A percentile compares a stretch with the other conserved stretches of the same genome.
phyloP scores from a whole-genome alignment of 768 basidiomycete genomes.

The Calocybe cyanea region DNA sequence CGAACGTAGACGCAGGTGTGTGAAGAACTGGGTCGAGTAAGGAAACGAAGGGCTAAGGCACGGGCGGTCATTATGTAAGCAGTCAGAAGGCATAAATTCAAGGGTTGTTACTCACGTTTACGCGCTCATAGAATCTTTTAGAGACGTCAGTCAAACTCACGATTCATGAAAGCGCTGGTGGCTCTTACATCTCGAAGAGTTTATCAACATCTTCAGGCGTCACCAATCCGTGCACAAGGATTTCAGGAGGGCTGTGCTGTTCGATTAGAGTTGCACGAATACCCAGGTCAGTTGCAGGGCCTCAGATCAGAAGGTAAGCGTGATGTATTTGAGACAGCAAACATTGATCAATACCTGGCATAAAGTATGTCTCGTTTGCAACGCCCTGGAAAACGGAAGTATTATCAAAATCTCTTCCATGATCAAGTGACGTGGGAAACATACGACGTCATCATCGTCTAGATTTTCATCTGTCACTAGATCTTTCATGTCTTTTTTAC shows the following conservation, averaged over 20 bases:
- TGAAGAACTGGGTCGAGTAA: constrained; percentile 80
- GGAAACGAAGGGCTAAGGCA: constrained; percentile 58
- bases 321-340: no score
- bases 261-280: constrained; percentile 72
- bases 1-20: constrained; percentile 73
- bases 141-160: constrained; percentile 3
- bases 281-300: constrained; percentile 67
- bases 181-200: constrained; percentile 74
- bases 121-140: constrained; percentile 61
- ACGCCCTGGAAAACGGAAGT: constrained; percentile 50
- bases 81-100: not conserved
- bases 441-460: constrained; percentile 64
- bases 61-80: not conserved
- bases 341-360: constrained; percentile 64
- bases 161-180: not conserved
- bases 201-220: constrained; percentile 76
- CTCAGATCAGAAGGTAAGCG: constrained; percentile 26
- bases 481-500: constrained; percentile 36
- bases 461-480: constrained; percentile 37
- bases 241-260: constrained; percentile 76
- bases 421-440: constrained; percentile 19
- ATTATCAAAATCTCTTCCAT: not conserved
- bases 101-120: constrained; percentile 50
- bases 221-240: constrained; percentile 76
- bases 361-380: constrained; percentile 76